These are phyloP conservation scores for Mrakia gelida DNA, from an alignment of 768 basidiomycete species.

Conservation along the genomic window DNA sequence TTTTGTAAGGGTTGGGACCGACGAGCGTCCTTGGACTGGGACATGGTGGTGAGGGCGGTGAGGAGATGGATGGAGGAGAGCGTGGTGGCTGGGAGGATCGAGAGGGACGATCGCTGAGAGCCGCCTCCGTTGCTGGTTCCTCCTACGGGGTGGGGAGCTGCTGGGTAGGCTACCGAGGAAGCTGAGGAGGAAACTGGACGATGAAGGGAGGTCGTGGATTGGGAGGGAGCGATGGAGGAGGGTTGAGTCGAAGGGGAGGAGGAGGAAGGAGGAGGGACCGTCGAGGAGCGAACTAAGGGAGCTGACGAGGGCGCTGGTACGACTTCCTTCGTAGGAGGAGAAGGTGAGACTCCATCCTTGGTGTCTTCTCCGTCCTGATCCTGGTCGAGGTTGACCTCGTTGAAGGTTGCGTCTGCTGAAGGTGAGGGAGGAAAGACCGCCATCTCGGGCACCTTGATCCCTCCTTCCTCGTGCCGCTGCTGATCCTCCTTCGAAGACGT, in stretches of 20 bases:
- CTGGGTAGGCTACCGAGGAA: not conserved
- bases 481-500: not conserved
- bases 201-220: not conserved
- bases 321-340: not conserved
- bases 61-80: slow-evolving; percentile 32
- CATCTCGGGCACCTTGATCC: not conserved
- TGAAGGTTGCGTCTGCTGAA: not conserved
- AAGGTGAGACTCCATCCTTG: not conserved
- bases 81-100: slow-evolving; percentile 28
- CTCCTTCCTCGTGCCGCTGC: not conserved
- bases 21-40: slow-evolving; percentile 25
- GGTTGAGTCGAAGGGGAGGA: not conserved
- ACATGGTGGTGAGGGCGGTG: slow-evolving; percentile 28
- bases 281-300: not conserved
- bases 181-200: not conserved
- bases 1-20: slow-evolving; percentile 31
- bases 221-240: not conserved
- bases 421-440: not conserved
- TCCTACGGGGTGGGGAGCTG: not conserved
- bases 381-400: not conserved
- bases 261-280: not conserved
- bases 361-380: not conserved
- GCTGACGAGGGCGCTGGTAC: not conserved
- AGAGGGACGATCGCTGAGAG: slow-evolving; percentile 20
- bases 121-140: not conserved